Percentiles rank a stretch among this genome's conserved stretches.
phyloP scores from a whole-genome alignment of 192 early-diverging fungal genomes.

The Entrophospora sp. region DNA sequence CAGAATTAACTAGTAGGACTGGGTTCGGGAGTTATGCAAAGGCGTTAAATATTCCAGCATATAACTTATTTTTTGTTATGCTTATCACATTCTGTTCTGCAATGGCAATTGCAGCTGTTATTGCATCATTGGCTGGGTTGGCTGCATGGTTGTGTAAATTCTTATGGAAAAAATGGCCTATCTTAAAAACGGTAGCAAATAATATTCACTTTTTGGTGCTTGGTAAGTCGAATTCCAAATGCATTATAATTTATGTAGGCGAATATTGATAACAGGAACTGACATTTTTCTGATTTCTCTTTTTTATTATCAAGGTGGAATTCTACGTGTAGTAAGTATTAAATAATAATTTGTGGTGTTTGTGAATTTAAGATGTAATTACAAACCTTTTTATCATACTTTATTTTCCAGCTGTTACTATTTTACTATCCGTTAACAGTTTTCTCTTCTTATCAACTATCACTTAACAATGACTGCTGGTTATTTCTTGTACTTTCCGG shows the following conservation, averaged over 20 bases:
- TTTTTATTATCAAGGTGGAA: neutral
- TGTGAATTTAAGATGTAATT: neutral
- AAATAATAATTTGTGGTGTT: neutral
- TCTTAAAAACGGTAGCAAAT: neutral
- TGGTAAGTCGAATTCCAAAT: neutral
- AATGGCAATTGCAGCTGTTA: neutral
- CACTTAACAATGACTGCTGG: neutral
- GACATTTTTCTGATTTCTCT: neutral
- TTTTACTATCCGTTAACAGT: conserved; percentile 14
- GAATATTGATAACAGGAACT: neutral
- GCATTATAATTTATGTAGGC: neutral
- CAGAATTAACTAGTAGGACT: neutral
- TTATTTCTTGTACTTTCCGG: neutral
- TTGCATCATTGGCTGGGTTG: neutral
- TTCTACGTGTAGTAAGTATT: conserved; percentile 6
- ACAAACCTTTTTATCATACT: neutral
- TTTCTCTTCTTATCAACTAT: neutral
- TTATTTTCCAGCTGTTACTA: neutral
- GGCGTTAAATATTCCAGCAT: neutral
- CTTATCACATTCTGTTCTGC: neutral
- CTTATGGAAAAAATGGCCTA: neutral
- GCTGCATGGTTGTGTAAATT: neutral
- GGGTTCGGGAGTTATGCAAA: neutral
- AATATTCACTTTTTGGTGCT: neutral
- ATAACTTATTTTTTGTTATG: conserved; percentile 1